A percentile compares a stretch with the other conserved stretches of the same genome.
phyloP scores from a whole-genome alignment of 2,329 filamentous ascomycete genomes.

The Myotisia sp. region DNA sequence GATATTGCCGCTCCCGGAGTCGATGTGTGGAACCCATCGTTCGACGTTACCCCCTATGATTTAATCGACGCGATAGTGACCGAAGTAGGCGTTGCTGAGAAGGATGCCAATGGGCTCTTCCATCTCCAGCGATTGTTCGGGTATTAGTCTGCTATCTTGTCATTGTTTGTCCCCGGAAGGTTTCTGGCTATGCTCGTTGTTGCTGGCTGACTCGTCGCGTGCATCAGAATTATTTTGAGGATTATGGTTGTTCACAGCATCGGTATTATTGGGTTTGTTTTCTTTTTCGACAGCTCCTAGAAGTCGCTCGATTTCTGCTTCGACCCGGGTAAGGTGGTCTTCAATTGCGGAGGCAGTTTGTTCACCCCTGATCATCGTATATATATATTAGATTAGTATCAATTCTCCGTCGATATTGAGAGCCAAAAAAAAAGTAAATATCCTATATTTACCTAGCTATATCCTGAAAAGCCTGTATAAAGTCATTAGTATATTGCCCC shows the following conservation, averaged over 20 bases:
- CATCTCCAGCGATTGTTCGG: constrained; percentile 29
- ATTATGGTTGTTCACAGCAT: constrained; percentile 7
- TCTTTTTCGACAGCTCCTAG: constrained; percentile 14
- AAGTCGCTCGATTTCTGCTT: constrained; percentile 36
- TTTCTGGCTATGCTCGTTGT: constrained; percentile 2
- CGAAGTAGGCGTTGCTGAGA: constrained; percentile 75
- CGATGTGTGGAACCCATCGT: constrained; percentile 88
- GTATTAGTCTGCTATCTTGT: constrained; percentile 1
- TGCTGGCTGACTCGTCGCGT: not conserved
- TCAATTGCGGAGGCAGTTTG: constrained; percentile 42
- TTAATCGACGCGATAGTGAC: constrained; percentile 92
- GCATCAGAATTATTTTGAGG: constrained; percentile 1
- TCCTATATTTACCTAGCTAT: constrained; percentile 16
- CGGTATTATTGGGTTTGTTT: constrained; percentile 4
- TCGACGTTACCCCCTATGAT: constrained; percentile 80
- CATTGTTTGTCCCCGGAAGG: constrained; percentile 1
- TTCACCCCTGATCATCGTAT: constrained; percentile 33
- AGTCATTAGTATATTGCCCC: not conserved
- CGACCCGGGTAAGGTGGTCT: constrained; percentile 39
- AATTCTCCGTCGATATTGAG: too few relatives aligned
- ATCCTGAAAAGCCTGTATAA: constrained; percentile 20
- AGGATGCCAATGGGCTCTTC: constrained; percentile 57
- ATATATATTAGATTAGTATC: not conserved
- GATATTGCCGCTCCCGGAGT: constrained; percentile 67
- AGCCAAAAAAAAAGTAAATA: not conserved